These are phyloP conservation scores for Fusarium sp. DNA, from an alignment of 2,329 filamentous ascomycete genomes.

Conservation along the genomic window DNA sequence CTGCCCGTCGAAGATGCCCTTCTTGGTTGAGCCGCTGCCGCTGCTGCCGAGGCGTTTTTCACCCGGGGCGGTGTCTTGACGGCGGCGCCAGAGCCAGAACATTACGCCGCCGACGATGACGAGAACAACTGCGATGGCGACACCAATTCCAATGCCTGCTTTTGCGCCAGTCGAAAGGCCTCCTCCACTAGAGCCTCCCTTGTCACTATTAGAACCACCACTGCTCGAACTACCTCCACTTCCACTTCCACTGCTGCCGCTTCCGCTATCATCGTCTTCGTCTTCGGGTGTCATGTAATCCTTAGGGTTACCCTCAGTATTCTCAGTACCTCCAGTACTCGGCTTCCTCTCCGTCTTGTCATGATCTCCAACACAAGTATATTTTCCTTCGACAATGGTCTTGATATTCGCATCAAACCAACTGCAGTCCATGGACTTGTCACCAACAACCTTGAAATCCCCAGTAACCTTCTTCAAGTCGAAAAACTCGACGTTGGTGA, in stretches of 20 bases:
- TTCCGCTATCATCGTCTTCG: not conserved
- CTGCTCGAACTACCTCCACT: conserved; percentile 6
- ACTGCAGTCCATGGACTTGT: conserved; percentile 45
- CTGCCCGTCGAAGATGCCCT: conserved; percentile 37
- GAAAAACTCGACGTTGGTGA: conserved; percentile 45
- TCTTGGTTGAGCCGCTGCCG: conserved; percentile 27
- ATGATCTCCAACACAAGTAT: conserved; percentile 41
- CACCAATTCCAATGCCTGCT: conserved; percentile 39
- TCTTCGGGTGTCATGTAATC: conserved; percentile 40
- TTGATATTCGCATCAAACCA: conserved; percentile 46
- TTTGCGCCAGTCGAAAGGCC: conserved; percentile 39
- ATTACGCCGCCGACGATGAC: conserved; percentile 16
- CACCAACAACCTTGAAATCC: conserved; percentile 42
- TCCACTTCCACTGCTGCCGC: not conserved
- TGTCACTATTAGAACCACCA: not conserved
- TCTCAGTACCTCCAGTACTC: conserved; percentile 43
- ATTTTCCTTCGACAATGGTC: conserved; percentile 42
- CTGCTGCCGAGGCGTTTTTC: conserved; percentile 34
- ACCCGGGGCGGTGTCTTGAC: not conserved
- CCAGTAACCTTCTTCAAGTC: conserved; percentile 41
- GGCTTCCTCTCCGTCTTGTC: conserved; percentile 41
- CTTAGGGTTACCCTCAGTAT: conserved; percentile 41
- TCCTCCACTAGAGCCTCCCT: conserved; percentile 19
- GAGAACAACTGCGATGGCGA: conserved; percentile 12
- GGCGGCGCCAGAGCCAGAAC: conserved; percentile 39